These are phyloP conservation scores for Lichtheimia corymbifera DNA, from an alignment of 371 early-diverging fungal genomes.

Conservation along the genomic window DNA sequence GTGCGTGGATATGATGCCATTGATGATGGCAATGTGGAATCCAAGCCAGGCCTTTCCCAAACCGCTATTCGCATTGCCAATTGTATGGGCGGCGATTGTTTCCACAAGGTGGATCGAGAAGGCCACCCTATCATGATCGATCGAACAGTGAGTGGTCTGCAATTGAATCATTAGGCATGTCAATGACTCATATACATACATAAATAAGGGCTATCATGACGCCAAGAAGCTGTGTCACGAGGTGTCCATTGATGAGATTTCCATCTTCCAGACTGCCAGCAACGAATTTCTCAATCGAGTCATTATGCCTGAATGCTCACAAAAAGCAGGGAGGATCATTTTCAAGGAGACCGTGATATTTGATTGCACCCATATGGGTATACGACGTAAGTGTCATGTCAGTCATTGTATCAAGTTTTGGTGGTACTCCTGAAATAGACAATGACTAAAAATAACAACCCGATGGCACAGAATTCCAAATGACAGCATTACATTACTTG, in stretches of 20 bases:
- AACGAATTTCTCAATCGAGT: slow-evolving; percentile 74
- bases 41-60: slow-evolving; percentile 63
- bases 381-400: slow-evolving; percentile 53
- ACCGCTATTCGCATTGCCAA: slow-evolving; percentile 56
- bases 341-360: slow-evolving; percentile 79
- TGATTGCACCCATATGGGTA: slow-evolving; percentile 75
- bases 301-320: slow-evolving; percentile 69
- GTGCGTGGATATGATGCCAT: slow-evolving; percentile 67
- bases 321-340: slow-evolving; percentile 63
- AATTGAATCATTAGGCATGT: background rate
- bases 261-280: slow-evolving; percentile 69
- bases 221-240: slow-evolving; percentile 67
- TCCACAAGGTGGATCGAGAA: slow-evolving; percentile 80
- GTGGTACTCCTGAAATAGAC: background rate
- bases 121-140: slow-evolving; percentile 81
- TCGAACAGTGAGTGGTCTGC: slow-evolving; percentile 57
- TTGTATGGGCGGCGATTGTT: slow-evolving; percentile 76
- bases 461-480: slow-evolving; percentile 59
- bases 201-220: slow-evolving; percentile 64
- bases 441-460: background rate
- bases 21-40: slow-evolving; percentile 65
- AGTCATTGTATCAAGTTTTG: background rate
- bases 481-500: slow-evolving; percentile 72
- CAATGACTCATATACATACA: background rate
- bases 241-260: slow-evolving; percentile 58